Evolutionary conservation across 2,329 filamentous ascomycete species (phyloP).

Genomic region (Exophiala bonariae): DNA sequence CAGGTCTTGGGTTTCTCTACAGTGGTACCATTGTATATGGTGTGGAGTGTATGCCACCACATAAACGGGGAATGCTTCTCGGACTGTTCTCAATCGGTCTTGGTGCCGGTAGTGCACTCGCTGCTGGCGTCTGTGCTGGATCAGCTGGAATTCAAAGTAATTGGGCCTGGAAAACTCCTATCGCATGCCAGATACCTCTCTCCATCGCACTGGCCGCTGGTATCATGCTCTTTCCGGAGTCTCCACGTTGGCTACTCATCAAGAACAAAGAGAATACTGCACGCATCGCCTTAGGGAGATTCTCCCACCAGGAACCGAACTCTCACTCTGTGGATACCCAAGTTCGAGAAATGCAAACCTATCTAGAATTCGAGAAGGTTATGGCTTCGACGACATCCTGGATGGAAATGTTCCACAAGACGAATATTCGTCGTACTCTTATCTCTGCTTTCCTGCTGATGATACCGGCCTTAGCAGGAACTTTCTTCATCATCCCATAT

Average conservation of each 20-base stretch:
- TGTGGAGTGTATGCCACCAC: neutral
- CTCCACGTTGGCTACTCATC: slow-evolving; percentile 48
- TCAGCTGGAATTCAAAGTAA: neutral
- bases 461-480: slow-evolving; percentile 29
- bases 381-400: slow-evolving; percentile 18
- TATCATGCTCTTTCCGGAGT: slow-evolving; percentile 45
- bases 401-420: slow-evolving; percentile 29
- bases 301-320: slow-evolving; percentile 7
- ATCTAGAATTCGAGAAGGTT: slow-evolving; percentile 28
- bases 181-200: slow-evolving; percentile 33
- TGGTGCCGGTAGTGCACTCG: neutral
- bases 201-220: slow-evolving; percentile 34
- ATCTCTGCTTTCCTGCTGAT: slow-evolving; percentile 30
- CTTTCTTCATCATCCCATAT: slow-evolving; percentile 22
- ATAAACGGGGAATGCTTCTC: neutral
- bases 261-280: slow-evolving; percentile 42
- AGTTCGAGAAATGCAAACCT: slow-evolving; percentile 28
- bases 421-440: slow-evolving; percentile 27
- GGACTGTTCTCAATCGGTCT: neutral
- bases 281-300: slow-evolving; percentile 37
- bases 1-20: neutral
- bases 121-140: neutral
- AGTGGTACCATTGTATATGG: neutral
- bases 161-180: slow-evolving; percentile 8
- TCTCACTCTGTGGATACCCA: slow-evolving; percentile 28